Evolutionary conservation across 352 stramenopile genomes (phyloP).

Genomic region (Pythium plurisporium): DNA sequence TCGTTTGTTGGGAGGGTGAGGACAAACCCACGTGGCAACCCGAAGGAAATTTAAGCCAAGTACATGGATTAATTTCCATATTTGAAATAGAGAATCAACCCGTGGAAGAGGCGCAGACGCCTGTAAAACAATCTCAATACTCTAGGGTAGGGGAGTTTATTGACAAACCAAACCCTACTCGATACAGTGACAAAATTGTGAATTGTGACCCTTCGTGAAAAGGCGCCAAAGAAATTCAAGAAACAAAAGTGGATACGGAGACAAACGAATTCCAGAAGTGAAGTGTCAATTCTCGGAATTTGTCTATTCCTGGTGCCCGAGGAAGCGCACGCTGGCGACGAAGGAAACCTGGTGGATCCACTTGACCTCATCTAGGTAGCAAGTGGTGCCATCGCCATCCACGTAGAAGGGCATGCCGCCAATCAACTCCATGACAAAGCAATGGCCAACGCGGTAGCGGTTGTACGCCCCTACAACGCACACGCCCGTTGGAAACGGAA

Average conservation of each 20-base stretch:
- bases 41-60: background rate
- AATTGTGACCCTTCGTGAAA: no score
- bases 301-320: background rate
- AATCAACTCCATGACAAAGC: background rate
- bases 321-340: background rate
- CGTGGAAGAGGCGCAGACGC: background rate
- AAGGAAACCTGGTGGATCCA: background rate
- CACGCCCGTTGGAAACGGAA: background rate
- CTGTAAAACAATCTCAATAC: background rate
- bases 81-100: background rate
- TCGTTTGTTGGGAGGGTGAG: background rate
- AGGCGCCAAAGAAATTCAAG: background rate
- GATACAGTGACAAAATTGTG: no score
- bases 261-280: background rate
- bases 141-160: no score
- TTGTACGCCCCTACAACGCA: background rate
- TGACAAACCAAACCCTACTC: no score
- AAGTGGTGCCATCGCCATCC: background rate
- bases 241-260: background rate
- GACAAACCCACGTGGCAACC: background rate
- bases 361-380: background rate
- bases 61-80: background rate
- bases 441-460: background rate
- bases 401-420: slow-evolving; percentile 1
- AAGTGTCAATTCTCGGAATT: background rate